phyloP scores from a whole-genome alignment of 208 protist genomes.

The Trypanosoma mega region DNA sequence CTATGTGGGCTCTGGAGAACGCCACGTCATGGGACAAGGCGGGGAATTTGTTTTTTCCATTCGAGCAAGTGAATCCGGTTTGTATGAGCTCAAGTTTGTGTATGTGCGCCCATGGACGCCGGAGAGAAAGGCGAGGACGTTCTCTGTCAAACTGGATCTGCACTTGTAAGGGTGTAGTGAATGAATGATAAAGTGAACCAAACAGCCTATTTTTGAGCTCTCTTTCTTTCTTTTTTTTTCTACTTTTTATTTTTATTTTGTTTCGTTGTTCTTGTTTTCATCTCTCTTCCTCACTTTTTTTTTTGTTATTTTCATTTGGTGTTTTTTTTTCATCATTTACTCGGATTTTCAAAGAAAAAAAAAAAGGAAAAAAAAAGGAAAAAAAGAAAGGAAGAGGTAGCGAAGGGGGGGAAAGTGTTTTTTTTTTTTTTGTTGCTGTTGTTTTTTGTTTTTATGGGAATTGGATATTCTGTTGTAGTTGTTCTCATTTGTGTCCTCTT shows the following conservation, averaged over 20 bases:
- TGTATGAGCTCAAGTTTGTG: neutral
- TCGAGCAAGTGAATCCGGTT: neutral
- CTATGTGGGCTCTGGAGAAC: neutral
- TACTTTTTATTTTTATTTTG: too few species aligned
- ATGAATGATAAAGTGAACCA: neutral
- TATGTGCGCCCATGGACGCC: neutral
- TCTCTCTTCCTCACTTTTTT: conserved; percentile 14
- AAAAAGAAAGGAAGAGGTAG: too few species aligned
- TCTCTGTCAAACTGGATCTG: neutral
- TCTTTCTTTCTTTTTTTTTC: conserved; percentile 1
- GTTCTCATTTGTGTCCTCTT: too few species aligned
- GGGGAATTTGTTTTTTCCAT: neutral
- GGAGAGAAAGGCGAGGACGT: neutral
- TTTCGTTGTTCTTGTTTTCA: neutral
- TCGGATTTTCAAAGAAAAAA: conserved; percentile 5
- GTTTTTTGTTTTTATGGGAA: too few species aligned
- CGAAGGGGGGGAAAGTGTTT: too few species aligned
- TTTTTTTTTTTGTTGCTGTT: too few species aligned
- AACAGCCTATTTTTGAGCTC: neutral
- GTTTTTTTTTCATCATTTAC: conserved; percentile 19
- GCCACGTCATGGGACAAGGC: neutral
- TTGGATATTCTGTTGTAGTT: too few species aligned
- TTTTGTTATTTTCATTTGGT: neutral
- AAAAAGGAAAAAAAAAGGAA: conserved; percentile 4
- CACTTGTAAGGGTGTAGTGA: neutral